phyloP scores from a whole-genome alignment of 2,329 filamentous ascomycete genomes.

The Chrysoporthe deuterocubensis region DNA sequence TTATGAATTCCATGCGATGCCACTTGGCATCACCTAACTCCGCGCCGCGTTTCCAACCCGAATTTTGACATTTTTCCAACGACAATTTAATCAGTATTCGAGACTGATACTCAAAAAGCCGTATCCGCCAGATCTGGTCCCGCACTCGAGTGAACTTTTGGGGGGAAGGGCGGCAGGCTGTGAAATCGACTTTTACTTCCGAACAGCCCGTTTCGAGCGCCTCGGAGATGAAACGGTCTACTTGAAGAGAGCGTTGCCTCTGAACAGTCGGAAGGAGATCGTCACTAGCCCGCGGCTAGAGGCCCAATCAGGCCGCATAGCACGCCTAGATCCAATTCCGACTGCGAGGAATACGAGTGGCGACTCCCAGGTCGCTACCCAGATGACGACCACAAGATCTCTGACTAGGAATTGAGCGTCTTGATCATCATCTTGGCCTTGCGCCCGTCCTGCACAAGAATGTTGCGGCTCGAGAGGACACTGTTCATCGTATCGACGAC shows the following conservation, averaged over 20 bases:
- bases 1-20: not conserved
- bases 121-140: not conserved
- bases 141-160: not conserved
- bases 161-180: not conserved
- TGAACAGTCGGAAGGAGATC: not conserved
- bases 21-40: not conserved
- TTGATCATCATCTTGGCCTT: constrained; percentile 76
- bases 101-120: not conserved
- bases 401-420: constrained; percentile 57
- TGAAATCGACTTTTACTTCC: not conserved
- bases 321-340: not conserved
- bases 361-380: constrained; percentile 11
- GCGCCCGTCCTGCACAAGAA: constrained; percentile 70
- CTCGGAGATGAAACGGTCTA: not conserved
- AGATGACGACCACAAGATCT: constrained; percentile 13
- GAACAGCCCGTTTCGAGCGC: not conserved
- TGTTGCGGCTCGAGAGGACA: constrained; percentile 65
- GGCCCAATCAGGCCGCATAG: constrained; percentile 13
- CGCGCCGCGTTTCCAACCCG: not conserved
- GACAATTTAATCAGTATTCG: constrained; percentile 2
- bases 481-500: constrained; percentile 77
- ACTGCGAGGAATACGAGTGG: not conserved
- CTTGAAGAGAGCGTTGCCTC: not conserved
- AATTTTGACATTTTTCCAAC: constrained; percentile 14
- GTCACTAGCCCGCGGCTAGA: not conserved